A percentile compares a stretch with the other conserved stretches of the same genome.
Conservation (phyloP, 2,329 filamentous ascomycete genomes). For the Bisporella sp. region DNA sequence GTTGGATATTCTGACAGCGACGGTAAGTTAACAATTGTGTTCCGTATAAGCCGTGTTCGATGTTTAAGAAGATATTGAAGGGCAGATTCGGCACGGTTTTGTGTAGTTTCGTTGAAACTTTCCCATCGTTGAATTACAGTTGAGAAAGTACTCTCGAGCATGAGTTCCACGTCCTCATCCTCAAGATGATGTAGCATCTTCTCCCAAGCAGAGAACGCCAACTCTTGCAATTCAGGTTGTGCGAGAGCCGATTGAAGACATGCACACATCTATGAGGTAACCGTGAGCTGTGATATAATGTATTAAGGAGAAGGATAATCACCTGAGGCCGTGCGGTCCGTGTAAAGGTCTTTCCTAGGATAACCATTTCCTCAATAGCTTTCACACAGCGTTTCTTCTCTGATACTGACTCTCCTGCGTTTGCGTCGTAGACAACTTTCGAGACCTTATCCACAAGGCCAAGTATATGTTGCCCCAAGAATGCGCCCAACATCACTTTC, state of each 20-base stretch:
- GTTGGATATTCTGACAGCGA: slow-evolving; percentile 65
- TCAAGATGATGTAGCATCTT: slow-evolving; percentile 69
- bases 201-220: slow-evolving; percentile 79
- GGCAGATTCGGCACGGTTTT: slow-evolving; percentile 51
- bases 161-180: slow-evolving; percentile 68
- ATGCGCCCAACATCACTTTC: slow-evolving; percentile 59
- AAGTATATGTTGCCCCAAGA: slow-evolving; percentile 77
- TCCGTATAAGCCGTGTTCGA: slow-evolving; percentile 44
- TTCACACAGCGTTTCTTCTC: slow-evolving; percentile 75
- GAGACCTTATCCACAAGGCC: slow-evolving; percentile 82
- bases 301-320: slow-evolving; percentile 40
- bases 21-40: slow-evolving; percentile 69
- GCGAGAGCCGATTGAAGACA: slow-evolving; percentile 80
- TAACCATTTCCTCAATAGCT: slow-evolving; percentile 84
- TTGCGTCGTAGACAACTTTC: slow-evolving; percentile 65
- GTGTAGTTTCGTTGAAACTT: slow-evolving; percentile 53
- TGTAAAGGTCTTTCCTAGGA: slow-evolving; percentile 64
- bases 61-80: slow-evolving; percentile 40
- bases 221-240: slow-evolving; percentile 65
- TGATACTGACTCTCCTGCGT: slow-evolving; percentile 45
- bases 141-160: slow-evolving; percentile 86
- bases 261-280: slow-evolving; percentile 66
- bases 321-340: slow-evolving; percentile 81
- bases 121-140: slow-evolving; percentile 79
- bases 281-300: too few relatives aligned